Percentiles rank a stretch among this genome's conserved stretches.
phyloP scores from a whole-genome alignment of 768 basidiomycete species.

The Suillus spraguei region DNA sequence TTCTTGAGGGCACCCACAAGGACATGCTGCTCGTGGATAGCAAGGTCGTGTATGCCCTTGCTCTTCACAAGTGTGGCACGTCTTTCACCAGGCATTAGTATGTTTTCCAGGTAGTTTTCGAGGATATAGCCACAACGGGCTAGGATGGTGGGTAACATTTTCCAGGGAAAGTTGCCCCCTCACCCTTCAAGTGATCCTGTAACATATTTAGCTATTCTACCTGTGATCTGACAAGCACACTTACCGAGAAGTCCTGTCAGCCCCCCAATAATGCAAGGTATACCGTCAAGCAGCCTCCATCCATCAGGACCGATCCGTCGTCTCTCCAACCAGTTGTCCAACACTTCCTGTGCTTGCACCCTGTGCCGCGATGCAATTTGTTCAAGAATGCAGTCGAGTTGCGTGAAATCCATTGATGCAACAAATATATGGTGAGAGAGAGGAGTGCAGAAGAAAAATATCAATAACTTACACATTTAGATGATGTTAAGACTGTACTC shows the following conservation, averaged over 20 bases:
- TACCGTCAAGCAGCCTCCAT: background rate
- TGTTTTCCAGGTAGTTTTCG: background rate
- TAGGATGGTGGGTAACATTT: background rate
- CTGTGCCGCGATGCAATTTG: background rate
- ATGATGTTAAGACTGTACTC: too few species aligned
- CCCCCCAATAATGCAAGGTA: background rate
- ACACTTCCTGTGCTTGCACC: background rate
- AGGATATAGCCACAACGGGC: slow-evolving; percentile 1
- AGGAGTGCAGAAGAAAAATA: background rate
- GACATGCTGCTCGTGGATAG: background rate
- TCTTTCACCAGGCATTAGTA: background rate
- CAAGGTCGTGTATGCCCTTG: slow-evolving; percentile 8
- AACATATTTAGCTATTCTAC: background rate
- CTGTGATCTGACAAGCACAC: background rate
- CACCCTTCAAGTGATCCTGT: background rate
- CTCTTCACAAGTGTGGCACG: background rate
- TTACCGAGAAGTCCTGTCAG: background rate
- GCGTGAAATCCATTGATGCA: background rate
- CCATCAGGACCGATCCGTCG: background rate
- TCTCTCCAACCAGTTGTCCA: background rate
- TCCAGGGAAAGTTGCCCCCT: slow-evolving; percentile 5
- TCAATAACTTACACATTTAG: too few species aligned
- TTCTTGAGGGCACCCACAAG: slow-evolving; percentile 4
- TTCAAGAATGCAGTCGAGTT: background rate
- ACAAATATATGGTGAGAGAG: background rate